Percentiles rank a stretch among this genome's conserved stretches.
Evolutionary conservation across 495 filamentous ascomycete genomes (phyloP).

Genomic region (Hypoxylon intermedium): DNA sequence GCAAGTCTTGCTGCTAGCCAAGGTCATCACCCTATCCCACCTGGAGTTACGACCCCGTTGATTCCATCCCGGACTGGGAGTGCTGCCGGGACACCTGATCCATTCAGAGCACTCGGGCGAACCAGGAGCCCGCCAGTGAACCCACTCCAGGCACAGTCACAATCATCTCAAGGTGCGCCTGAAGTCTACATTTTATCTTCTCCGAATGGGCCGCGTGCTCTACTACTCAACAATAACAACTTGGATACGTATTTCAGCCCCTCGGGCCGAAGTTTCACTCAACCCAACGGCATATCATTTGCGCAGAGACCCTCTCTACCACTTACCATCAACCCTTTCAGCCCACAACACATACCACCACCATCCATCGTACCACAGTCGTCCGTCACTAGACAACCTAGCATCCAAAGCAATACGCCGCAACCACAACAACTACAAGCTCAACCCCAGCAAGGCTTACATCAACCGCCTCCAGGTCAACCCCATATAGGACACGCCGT

Average conservation of each 20-base stretch:
- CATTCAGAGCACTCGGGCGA: slow-evolving; percentile 33
- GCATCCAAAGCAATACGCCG: slow-evolving; percentile 43
- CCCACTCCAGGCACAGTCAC: slow-evolving; percentile 19
- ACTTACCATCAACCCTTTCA: slow-evolving; percentile 8
- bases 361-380: slow-evolving; percentile 21
- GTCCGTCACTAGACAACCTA: slow-evolving; percentile 5
- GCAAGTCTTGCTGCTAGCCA: slow-evolving; percentile 43
- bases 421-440: slow-evolving; percentile 52
- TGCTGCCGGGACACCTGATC: slow-evolving; percentile 53
- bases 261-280: slow-evolving; percentile 19
- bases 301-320: slow-evolving; percentile 14
- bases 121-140: slow-evolving; percentile 21
- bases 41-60: slow-evolving; percentile 51
- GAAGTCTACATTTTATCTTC: slow-evolving; percentile 69
- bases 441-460: slow-evolving; percentile 24
- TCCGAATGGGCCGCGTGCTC: slow-evolving; percentile 64
- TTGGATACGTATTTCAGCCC: slow-evolving; percentile 56
- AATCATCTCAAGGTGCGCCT: slow-evolving; percentile 41
- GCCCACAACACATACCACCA: slow-evolving; percentile 9
- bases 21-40: slow-evolving; percentile 47
- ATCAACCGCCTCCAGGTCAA: slow-evolving; percentile 33
- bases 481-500: slow-evolving; percentile 31
- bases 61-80: slow-evolving; percentile 49
- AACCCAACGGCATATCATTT: slow-evolving; percentile 15
- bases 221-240: slow-evolving; percentile 57